A percentile compares a stretch with the other conserved stretches of the same genome.
These are phyloP conservation scores for Porpolomopsis calyptriformis DNA, from an alignment of 768 basidiomycete genomes.

Conservation along the genomic window DNA sequence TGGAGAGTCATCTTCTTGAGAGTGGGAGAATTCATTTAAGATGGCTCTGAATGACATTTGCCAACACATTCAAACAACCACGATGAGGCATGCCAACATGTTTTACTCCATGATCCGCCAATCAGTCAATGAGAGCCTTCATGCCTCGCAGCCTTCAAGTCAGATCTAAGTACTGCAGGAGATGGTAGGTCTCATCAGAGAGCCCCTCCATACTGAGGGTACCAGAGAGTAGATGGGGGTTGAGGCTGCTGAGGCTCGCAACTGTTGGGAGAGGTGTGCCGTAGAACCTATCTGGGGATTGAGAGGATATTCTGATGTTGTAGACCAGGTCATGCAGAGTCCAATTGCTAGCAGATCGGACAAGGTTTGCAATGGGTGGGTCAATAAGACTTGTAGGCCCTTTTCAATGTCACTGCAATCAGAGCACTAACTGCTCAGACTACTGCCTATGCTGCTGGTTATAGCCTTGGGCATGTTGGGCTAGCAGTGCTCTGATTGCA, in stretches of 20 bases:
- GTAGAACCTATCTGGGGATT: conserved; percentile 1
- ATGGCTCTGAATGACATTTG: conserved; percentile 96
- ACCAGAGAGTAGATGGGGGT: conserved; percentile 5
- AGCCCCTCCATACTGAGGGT: conserved; percentile 6
- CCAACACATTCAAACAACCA: conserved; percentile 94
- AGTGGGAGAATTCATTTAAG: conserved; percentile 89
- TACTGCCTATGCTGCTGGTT: no score
- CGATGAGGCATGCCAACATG: conserved; percentile 99
- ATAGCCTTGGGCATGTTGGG: no score
- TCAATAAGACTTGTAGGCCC: neutral
- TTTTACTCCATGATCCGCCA: conserved; percentile 92
- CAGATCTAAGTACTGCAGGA: conserved; percentile 13
- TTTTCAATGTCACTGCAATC: no score
- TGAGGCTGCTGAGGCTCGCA: neutral
- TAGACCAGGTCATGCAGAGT: conserved; percentile 17
- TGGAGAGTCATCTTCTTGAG: conserved; percentile 55
- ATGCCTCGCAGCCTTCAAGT: conserved; percentile 71
- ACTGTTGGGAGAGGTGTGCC: conserved; percentile 1
- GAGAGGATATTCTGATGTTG: conserved; percentile 13
- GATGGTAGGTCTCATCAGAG: conserved; percentile 10
- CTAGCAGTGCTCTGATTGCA: no score
- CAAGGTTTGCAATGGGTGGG: conserved; percentile 8
- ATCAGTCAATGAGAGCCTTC: conserved; percentile 98
- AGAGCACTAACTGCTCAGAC: no score
- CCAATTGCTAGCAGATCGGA: conserved; percentile 19